Evolutionary conservation across 106 monocot species (phyloP).

Genomic region (Dendrobium nobile): DNA sequence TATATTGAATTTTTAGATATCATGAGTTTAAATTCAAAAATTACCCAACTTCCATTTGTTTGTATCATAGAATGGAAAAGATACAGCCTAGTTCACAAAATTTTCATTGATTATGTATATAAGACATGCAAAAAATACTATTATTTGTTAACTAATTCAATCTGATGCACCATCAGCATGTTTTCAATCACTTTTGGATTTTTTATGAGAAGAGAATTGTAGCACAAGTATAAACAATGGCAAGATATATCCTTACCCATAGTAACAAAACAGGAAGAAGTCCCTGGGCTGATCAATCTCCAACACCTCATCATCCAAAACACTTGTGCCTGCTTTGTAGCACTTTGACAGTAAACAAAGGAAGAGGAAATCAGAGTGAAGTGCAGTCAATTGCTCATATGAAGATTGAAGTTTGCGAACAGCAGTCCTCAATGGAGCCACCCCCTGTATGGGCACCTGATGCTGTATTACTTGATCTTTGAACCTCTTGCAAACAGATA

Average conservation of each 20-base stretch:
- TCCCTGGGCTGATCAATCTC: slow-evolving; percentile 89
- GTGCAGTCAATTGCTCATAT: slow-evolving; percentile 65
- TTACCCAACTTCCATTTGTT: not conserved
- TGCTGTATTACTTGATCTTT: slow-evolving; percentile 79
- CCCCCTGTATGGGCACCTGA: slow-evolving; percentile 60
- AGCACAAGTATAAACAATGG: not conserved
- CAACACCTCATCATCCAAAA: slow-evolving; percentile 64
- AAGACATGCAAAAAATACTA: not conserved
- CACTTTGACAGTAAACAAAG: slow-evolving; percentile 81
- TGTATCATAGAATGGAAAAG: not conserved
- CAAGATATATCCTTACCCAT: slow-evolving; percentile 56
- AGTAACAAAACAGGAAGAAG: slow-evolving; percentile 92
- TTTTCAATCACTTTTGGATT: not conserved
- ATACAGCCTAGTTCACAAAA: not conserved
- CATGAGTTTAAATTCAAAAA: not conserved
- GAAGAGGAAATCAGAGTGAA: slow-evolving; percentile 89
- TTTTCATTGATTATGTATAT: not conserved
- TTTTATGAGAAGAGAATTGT: not conserved
- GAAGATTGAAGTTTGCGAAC: slow-evolving; percentile 68
- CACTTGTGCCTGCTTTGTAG: slow-evolving; percentile 63
- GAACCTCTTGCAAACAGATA: slow-evolving; percentile 72
- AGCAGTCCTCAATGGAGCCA: slow-evolving; percentile 74
- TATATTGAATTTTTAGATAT: not conserved
- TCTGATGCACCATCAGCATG: not conserved
- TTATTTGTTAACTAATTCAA: not conserved